Percentiles rank a stretch among this genome's conserved stretches.
These are phyloP conservation scores for Pseudoscleropodium purum DNA, from an alignment of 225 moss, liverwort and hornwort species.

Conservation along the genomic window DNA sequence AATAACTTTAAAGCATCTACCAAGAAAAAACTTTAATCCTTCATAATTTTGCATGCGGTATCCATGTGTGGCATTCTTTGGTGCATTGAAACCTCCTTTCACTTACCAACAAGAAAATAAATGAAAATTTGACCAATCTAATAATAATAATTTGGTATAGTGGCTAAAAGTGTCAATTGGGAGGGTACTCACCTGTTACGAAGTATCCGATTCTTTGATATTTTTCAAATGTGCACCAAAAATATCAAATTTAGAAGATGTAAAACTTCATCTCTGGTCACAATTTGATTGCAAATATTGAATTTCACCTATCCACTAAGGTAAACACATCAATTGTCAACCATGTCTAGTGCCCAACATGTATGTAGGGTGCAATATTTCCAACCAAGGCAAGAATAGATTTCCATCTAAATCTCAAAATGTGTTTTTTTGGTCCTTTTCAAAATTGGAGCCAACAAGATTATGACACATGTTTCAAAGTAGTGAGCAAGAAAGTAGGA, in stretches of 20 bases:
- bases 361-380: too few relatives aligned
- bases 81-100: not conserved
- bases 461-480: too few relatives aligned
- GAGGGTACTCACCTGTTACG: too few relatives aligned
- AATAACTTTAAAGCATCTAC: too few relatives aligned
- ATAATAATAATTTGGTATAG: not conserved
- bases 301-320: not conserved
- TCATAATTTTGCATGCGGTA: accelerated
- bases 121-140: not conserved
- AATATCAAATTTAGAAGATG: not conserved
- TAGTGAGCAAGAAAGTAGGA: too few relatives aligned
- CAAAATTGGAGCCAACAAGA: too few relatives aligned
- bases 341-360: too few relatives aligned
- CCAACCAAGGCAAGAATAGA: too few relatives aligned
- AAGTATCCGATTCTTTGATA: too few relatives aligned
- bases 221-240: not conserved
- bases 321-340: too few relatives aligned
- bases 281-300: not conserved
- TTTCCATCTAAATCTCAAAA: too few relatives aligned
- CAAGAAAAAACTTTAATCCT: not conserved
- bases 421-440: too few relatives aligned
- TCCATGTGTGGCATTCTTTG: not conserved
- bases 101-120: not conserved
- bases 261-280: not conserved
- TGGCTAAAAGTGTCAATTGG: not conserved